Percentiles rank a stretch among this genome's conserved stretches.
These are phyloP conservation scores for Exobasidium rhododendri DNA, from an alignment of 1,284 basidiomycete species.

Conservation along the genomic window DNA sequence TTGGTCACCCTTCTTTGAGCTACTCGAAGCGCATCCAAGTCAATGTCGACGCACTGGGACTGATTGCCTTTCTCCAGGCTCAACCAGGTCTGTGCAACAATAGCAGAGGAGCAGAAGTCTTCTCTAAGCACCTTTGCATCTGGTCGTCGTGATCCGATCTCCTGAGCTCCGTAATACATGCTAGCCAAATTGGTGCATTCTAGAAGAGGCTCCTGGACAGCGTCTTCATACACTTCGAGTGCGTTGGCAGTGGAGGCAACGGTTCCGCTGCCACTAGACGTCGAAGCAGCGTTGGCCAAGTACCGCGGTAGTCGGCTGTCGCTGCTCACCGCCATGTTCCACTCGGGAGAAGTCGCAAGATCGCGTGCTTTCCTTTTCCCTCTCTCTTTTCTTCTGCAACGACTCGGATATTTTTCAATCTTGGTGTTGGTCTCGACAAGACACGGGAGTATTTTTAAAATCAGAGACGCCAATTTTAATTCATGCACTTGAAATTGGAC, in stretches of 20 bases:
- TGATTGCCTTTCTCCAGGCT: constrained; percentile 18
- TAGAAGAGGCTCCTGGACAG: constrained; percentile 39
- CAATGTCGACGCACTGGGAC: constrained; percentile 42
- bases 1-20: not conserved
- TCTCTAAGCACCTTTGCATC: constrained; percentile 36
- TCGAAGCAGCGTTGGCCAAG: not conserved
- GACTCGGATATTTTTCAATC: no score
- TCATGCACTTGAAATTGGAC: no score
- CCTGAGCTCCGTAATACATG: constrained; percentile 35
- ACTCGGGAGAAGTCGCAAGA: no score
- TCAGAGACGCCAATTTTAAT: no score
- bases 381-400: not conserved
- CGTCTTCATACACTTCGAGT: constrained; percentile 33
- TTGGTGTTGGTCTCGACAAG: no score
- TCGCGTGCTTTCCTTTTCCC: not conserved
- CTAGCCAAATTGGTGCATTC: constrained; percentile 39
- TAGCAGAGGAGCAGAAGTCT: constrained; percentile 40
- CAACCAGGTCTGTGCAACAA: constrained; percentile 40
- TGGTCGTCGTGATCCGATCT: constrained; percentile 21
- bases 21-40: constrained; percentile 28
- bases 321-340: not conserved
- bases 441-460: no score
- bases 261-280: not conserved
- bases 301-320: not conserved
- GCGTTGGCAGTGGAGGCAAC: constrained; percentile 8